Base-by-base conservation (phyloP, 257 asterid species). In the Scutellaria galericulata region DNA sequence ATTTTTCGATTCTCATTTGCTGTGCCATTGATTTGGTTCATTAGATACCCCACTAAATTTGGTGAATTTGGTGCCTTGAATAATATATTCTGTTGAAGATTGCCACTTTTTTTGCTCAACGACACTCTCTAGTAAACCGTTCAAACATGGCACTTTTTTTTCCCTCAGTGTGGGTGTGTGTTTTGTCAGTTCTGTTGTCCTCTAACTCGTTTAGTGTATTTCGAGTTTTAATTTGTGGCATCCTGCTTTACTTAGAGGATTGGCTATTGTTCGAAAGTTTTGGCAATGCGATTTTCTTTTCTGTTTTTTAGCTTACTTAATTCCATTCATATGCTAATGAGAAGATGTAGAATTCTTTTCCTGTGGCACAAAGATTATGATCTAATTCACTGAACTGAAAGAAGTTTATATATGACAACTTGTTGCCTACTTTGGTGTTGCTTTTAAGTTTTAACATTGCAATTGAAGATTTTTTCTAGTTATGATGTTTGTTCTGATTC, bases 11-110 rank as follows among this genome's bases (percentile, higher is more conserved):
- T 14, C 65, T 40, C 48, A 67, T 35, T 68, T 74, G 72, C 69
- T 71, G 72, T 70, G 71, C 24, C 48, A 58, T 66, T 80, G 74
- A 72, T 75, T 64, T 63, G 70, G 82, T 59, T 11, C 35, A 39
- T 20, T 15, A 18, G 39, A 41, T 20, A 27, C 39, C 61, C 66
- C 27, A 13, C 58, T 48, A 68, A 68, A 42, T 52, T 56, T 56
- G 58, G 79, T 73, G 78, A 74, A 59, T 52, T 77, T 42, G 3
- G 24, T 42, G 37, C 37, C 46, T 50, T 66, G n/a, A 35, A 60
- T 48, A 35, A 68, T 68, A 20, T 40, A 0, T 24, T 55, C 41
- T 35, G 58, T 39, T 51, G 47, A 66, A 65, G 68, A 13, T 72
- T 66, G 66, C 46, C 10, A 11, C 44, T 48, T 57, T 72, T 5